Evolutionary conservation across 176 grass and related monocot species (phyloP), one percentile per base, ranked within the genome.

Genomic region (Cenchrus fungigraminus): DNA sequence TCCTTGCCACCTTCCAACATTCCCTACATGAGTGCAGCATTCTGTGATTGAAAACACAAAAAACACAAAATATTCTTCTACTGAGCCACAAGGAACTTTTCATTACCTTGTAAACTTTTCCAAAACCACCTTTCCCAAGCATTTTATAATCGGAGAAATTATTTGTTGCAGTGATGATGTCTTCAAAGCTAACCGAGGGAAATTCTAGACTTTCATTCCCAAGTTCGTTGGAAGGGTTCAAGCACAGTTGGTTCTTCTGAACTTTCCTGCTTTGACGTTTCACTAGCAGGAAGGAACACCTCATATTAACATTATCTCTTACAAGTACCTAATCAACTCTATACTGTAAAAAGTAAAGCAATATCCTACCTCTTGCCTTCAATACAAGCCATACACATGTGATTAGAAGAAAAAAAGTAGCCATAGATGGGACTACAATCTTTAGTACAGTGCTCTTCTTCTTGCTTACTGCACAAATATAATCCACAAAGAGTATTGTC

Each of bases 91-190:
- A 64, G n/a, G 54, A 68, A 79, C 1, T 29, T 70, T 4, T 73
- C 11, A 1, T 82, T 86, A 95, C 90, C 93, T 86, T 90, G 73
- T 86, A 90, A 66, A 92, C 87, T 8, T 74, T 81, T 59, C 88
- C 90, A 10, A 89, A 94, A 8, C 89, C 89, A 16, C 92, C 89
- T 85, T 82, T 55, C 73, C 92, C 89, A 44, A 91, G 87, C 65
- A 91, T 34, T 47, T 89, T 89, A 17, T 1, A 10, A 43, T 62
- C 56, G 1, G 89, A 89, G 34, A 94, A 94, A 71, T 89, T 85
- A 55, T 87, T 67, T 17, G 92, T 94, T 44, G 92, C 61, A 45
- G 65, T 12, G 4, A 52, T 20, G 22, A 94, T 71, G 10, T 80
- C 79, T 62, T 91, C 65, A 6, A 89, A 90, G 19, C 45, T 52